Evolutionary conservation across 345 rosid genomes (phyloP).

Genomic region (Erodium maritimum): DNA sequence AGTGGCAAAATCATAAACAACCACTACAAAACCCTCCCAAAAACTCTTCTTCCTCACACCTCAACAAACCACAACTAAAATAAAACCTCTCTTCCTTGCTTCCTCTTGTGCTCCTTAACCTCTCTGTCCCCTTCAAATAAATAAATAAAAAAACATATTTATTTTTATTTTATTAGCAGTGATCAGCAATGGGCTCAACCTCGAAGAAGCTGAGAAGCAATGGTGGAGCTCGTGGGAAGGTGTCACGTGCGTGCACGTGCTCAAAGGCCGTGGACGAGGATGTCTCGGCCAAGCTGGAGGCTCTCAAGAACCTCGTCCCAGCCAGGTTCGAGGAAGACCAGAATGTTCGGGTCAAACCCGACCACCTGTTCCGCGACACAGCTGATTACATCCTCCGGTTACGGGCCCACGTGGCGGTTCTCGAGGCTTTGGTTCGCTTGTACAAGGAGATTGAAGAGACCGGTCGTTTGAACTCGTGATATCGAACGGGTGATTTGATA

Average conservation of each 20-base stretch:
- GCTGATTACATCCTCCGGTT: conserved; percentile 70
- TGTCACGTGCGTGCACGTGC: not conserved
- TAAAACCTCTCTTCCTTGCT: not conserved
- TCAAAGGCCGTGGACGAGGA: conserved; percentile 9
- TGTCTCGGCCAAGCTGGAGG: conserved; percentile 56
- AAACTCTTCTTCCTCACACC: not conserved
- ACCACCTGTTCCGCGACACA: conserved; percentile 59
- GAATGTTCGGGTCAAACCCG: conserved; percentile 20
- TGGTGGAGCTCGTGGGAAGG: not conserved
- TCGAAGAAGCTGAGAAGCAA: not conserved
- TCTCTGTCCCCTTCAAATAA: not conserved
- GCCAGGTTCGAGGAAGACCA: not conserved
- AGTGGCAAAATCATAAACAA: not conserved
- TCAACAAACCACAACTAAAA: not conserved
- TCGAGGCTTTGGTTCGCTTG: conserved; percentile 52
- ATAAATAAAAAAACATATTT: no score
- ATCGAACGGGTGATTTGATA: no score
- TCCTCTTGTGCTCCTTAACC: not conserved
- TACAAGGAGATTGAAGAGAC: no score
- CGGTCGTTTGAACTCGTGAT: no score
- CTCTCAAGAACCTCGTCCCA: conserved; percentile 64
- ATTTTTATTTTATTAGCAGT: not conserved
- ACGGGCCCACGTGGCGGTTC: conserved; percentile 47
- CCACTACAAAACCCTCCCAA: not conserved
- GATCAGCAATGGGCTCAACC: not conserved